These are phyloP conservation scores for Ceratocystis ficicola DNA, from an alignment of 2,329 filamentous ascomycete species.

Conservation along the genomic window DNA sequence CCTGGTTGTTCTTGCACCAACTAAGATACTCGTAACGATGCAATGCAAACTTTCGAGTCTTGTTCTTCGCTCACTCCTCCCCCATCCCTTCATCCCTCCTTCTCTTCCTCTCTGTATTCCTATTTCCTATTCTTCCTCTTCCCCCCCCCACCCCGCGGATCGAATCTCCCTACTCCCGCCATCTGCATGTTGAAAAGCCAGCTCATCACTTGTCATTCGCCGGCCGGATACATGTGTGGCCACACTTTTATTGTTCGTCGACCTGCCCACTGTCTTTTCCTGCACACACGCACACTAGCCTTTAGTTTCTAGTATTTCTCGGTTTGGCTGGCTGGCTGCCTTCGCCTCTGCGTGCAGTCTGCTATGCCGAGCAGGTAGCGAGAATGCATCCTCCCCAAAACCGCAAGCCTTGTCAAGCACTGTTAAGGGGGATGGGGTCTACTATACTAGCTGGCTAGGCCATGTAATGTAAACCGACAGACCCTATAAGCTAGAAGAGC, in stretches of 20 bases:
- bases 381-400: not conserved
- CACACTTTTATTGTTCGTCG: not conserved
- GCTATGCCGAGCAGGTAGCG: not conserved
- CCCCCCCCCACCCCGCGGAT: not conserved
- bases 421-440: not conserved
- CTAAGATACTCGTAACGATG: no score
- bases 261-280: not conserved
- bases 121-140: not conserved
- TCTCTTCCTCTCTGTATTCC: no score
- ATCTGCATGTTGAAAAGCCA: not conserved
- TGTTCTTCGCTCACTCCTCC: no score
- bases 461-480: not conserved
- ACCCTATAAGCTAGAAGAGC: not conserved
- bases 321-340: not conserved
- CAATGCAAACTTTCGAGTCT: no score
- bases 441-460: not conserved
- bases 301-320: not conserved
- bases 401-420: not conserved
- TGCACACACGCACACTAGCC: not conserved
- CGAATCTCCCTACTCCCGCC: not conserved
- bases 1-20: no score
- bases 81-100: no score
- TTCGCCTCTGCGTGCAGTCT: not conserved
- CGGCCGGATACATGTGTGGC: slow-evolving; percentile 1
- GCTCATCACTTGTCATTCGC: not conserved